These are phyloP conservation scores for Ceratocystis cubensis DNA, from an alignment of 2,329 filamentous ascomycete species.

Conservation along the genomic window DNA sequence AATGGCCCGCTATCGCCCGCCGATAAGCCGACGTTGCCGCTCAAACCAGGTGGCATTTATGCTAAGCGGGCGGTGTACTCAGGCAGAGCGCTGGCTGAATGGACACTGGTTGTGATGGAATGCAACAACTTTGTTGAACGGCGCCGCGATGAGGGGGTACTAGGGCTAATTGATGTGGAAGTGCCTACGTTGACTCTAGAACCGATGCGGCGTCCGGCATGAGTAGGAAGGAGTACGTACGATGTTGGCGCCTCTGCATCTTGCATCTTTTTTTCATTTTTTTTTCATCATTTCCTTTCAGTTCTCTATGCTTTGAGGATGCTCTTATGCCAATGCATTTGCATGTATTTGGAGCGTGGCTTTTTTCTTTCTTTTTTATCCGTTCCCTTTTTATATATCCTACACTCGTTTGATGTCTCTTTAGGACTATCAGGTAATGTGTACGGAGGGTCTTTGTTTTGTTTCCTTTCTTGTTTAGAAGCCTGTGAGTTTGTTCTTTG, in stretches of 20 bases:
- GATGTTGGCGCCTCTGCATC: not conserved
- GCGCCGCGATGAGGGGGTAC: slow-evolving; percentile 59
- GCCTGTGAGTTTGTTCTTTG: not conserved
- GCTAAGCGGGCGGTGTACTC: slow-evolving; percentile 45
- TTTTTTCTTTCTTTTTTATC: not conserved
- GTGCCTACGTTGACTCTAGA: slow-evolving; percentile 34
- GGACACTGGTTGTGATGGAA: slow-evolving; percentile 61
- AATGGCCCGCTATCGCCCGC: slow-evolving; percentile 2
- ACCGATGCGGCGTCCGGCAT: slow-evolving; percentile 28
- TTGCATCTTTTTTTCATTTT: slow-evolving; percentile 13
- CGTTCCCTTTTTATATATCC: slow-evolving; percentile 4
- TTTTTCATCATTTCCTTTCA: slow-evolving; percentile 1
- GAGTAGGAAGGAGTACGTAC: slow-evolving; percentile 14
- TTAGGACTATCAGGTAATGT: not conserved
- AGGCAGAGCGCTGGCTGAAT: slow-evolving; percentile 65
- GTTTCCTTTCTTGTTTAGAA: not conserved
- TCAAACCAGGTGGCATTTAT: slow-evolving; percentile 36
- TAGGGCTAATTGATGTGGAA: slow-evolving; percentile 54
- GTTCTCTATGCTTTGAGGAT: not conserved
- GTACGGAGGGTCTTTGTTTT: not conserved
- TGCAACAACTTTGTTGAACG: slow-evolving; percentile 73
- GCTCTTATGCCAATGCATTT: not conserved
- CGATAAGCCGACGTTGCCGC: slow-evolving; percentile 28
- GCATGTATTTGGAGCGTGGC: not conserved
- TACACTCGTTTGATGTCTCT: not conserved